Evolutionary conservation across 306 rosid genomes (phyloP).

Genomic region (Nissolia schottii): DNA sequence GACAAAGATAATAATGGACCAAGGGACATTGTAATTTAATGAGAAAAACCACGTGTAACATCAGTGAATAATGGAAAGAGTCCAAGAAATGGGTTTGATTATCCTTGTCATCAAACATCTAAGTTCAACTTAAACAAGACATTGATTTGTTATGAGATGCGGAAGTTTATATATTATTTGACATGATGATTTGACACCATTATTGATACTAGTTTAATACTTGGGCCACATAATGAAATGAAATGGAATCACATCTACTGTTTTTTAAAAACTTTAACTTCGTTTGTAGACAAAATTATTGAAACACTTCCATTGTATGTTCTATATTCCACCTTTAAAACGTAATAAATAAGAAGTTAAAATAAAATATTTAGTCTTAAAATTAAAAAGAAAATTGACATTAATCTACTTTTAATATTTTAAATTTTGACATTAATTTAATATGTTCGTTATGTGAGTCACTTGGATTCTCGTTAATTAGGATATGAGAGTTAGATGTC

Average conservation of each 20-base stretch:
- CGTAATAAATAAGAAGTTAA: background rate
- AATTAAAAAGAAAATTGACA: too few relatives aligned
- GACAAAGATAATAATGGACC: constrained; percentile 7
- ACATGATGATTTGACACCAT: constrained; percentile 36
- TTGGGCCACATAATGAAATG: background rate
- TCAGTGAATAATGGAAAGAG: background rate
- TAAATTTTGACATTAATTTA: too few relatives aligned
- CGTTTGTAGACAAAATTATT: background rate
- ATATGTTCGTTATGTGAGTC: too few relatives aligned
- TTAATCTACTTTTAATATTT: too few relatives aligned
- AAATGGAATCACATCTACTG: background rate
- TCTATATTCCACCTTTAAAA: background rate
- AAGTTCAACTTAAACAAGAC: background rate
- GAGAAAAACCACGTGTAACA: background rate
- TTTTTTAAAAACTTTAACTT: background rate
- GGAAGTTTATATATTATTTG: background rate
- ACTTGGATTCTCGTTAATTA: too few relatives aligned
- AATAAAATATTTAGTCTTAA: too few relatives aligned
- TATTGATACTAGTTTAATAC: background rate
- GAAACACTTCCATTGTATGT: background rate
- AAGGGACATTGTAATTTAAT: background rate
- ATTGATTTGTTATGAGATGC: background rate
- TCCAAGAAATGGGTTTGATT: constrained; percentile 15
- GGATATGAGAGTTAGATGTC: too few relatives aligned
- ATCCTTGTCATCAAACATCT: background rate